A percentile compares a stretch with the other conserved stretches of the same genome.
Evolutionary conservation across 78 protist genomes (phyloP).

Genomic region (Dictyostelium discoideum): DNA sequence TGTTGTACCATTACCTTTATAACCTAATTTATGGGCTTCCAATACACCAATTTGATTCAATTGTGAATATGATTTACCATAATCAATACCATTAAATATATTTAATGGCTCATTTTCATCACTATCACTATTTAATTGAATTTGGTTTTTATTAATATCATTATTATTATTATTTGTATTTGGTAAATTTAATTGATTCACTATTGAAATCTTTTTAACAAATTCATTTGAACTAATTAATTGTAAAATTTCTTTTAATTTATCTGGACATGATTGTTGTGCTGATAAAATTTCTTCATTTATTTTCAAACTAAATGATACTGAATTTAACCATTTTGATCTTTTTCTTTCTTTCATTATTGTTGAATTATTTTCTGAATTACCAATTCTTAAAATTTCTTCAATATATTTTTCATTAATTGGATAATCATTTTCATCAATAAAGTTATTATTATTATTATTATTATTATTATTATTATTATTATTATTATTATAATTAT

Average conservation of each 20-base stretch:
- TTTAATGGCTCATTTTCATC: background rate
- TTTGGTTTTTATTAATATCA: background rate
- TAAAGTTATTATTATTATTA: background rate
- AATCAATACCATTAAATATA: background rate
- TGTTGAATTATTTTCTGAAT: background rate
- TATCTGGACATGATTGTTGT: background rate
- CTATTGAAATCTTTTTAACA: background rate
- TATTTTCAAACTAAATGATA: background rate
- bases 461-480: background rate
- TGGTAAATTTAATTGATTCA: background rate
- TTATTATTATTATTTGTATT: background rate
- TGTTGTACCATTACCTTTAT: slow-evolving; percentile 37
- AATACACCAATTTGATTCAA: background rate
- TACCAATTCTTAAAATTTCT: background rate
- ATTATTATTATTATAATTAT: too few species aligned
- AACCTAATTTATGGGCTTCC: slow-evolving; percentile 26
- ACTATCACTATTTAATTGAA: background rate
- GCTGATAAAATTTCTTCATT: background rate
- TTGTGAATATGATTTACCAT: slow-evolving; percentile 22
- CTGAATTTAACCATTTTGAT: slow-evolving; percentile 13
- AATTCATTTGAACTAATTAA: background rate
- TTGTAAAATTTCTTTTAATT: background rate
- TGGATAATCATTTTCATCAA: slow-evolving; percentile 1
- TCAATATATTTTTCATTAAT: background rate
- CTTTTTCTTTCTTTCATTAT: background rate